Base-by-base conservation (phyloP, 2,329 filamentous ascomycete species). In the Venturia effusa region DNA sequence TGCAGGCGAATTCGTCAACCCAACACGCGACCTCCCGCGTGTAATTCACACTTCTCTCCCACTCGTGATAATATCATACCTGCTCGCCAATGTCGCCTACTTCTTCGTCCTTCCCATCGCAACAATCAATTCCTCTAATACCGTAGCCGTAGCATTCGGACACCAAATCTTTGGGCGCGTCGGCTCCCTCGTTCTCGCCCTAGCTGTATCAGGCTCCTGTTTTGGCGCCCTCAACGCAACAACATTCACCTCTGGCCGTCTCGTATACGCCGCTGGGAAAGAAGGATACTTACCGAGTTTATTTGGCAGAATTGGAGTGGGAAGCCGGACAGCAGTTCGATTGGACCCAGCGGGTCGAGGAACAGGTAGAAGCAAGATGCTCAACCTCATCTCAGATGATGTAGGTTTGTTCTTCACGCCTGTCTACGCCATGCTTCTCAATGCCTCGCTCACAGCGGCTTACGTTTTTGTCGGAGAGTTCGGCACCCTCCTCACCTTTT, bases 31-130 rank as follows among this genome's bases (percentile, higher is more conserved):
- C 74, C 85, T 99, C 11, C 94, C 94, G 0, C 86, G 91, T 27
- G 92, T 97, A 32, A 96, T 99, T 64, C 94, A 99, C 77, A 96
- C 93, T 0, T 92, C 93, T 17, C 94, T 99, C 84, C 92, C 94
- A 1, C 80, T 97, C 55, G 93, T 99, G 65, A 97, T 99, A 67
- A 73, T 92, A 34, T 89, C 84, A 70, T 99, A 97, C 75, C 80
- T 97, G 39, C 81, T 97, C 61, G 93, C 93, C 68, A 99, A 97
- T 74, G 77, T 97, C 48, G 84, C 92, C 34, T 99, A 99, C 78
- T 96, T 97, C 74, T 86, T 99, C 67, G 94, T 99, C 39, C 84
- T 99, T 0, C 92, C 94, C 0, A 79, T 89, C 61, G 82, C 84
- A 3, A 83, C 86, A 34, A 92, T 97, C 77, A 90, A 95, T 74